These are phyloP conservation scores for Coniochaeta ligniaria DNA, from an alignment of 2,329 filamentous ascomycete species.

Conservation along the genomic window DNA sequence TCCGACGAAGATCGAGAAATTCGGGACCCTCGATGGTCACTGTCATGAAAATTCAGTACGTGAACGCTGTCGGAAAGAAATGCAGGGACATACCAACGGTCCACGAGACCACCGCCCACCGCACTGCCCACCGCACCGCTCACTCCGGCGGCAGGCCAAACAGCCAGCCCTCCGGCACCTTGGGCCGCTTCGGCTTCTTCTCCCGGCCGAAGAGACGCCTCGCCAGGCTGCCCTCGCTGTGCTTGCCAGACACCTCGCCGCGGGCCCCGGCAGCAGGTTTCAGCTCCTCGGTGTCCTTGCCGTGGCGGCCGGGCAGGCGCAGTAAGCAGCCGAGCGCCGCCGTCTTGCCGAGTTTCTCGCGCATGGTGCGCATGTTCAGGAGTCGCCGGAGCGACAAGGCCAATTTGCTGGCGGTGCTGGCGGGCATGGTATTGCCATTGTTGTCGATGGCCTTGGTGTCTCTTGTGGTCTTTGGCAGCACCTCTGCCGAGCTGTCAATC, in stretches of 20 bases:
- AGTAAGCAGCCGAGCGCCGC: not conserved
- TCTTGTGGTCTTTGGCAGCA: not conserved
- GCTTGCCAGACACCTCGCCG: not conserved
- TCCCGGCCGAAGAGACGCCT: not conserved
- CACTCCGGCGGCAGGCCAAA: not conserved
- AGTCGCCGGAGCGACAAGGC: not conserved
- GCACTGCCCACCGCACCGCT: slow-evolving; percentile 35
- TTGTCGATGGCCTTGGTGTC: not conserved
- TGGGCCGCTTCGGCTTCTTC: not conserved
- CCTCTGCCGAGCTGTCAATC: not conserved
- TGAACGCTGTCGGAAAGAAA: too few species aligned
- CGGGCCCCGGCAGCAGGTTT: not conserved
- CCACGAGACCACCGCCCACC: slow-evolving; percentile 88
- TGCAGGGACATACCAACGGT: slow-evolving; percentile 62
- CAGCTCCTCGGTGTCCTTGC: not conserved
- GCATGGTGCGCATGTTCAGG: not conserved
- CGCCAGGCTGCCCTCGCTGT: not conserved
- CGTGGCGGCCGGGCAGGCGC: not conserved
- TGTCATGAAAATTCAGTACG: too few species aligned
- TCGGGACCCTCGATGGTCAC: too few species aligned
- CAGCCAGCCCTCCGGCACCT: not conserved
- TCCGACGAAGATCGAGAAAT: too few species aligned
- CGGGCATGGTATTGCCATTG: not conserved
- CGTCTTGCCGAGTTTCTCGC: not conserved
- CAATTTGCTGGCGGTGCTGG: not conserved